Conservation (phyloP, 441 rosid genomes). For the Breynia disticha region DNA sequence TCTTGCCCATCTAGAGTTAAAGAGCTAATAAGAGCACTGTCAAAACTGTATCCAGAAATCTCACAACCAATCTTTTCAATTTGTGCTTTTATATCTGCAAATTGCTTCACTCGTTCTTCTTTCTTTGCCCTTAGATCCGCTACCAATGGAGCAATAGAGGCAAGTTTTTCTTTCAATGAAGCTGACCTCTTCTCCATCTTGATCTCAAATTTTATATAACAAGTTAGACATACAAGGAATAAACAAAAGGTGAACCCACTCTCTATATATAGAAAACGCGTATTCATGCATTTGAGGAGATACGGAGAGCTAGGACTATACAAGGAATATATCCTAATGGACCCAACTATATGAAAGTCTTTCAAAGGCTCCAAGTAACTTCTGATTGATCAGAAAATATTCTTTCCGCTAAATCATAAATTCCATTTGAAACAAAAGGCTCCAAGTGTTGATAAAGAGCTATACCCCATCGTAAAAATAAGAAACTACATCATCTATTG, state of each 20-base stretch:
- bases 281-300: too few relatives aligned
- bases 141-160: conserved; percentile 65
- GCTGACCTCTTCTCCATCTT: conserved; percentile 43
- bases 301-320: too few relatives aligned
- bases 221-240: conserved; percentile 11
- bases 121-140: conserved; percentile 70
- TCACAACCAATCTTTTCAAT: conserved; percentile 81
- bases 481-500: too few relatives aligned
- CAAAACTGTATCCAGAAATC: conserved; percentile 55
- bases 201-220: conserved; percentile 30
- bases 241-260: neutral
- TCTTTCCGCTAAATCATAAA: too few relatives aligned
- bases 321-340: too few relatives aligned
- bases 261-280: too few relatives aligned
- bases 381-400: too few relatives aligned
- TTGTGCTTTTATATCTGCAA: conserved; percentile 59
- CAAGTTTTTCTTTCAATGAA: conserved; percentile 77
- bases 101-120: conserved; percentile 75
- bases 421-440: too few relatives aligned
- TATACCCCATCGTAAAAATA: too few relatives aligned
- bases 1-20: conserved; percentile 63
- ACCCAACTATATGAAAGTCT: too few relatives aligned
- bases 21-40: conserved; percentile 27
- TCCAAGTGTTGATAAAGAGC: too few relatives aligned
- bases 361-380: too few relatives aligned